Conservation (phyloP, 495 filamentous ascomycete genomes). For the Ascodesmis nigricans region DNA sequence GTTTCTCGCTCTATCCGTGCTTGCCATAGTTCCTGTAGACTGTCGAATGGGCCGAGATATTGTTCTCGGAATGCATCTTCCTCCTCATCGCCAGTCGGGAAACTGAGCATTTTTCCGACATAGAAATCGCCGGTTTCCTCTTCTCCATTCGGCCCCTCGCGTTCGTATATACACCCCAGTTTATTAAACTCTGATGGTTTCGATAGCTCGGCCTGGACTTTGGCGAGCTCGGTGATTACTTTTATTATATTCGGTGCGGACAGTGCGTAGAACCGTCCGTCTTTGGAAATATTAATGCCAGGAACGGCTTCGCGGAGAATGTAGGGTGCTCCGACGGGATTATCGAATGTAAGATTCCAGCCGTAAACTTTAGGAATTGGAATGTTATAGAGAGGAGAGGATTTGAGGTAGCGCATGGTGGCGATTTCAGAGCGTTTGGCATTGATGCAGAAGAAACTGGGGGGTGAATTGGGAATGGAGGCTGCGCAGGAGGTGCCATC, state of each 20-base stretch:
- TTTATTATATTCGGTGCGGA: conserved; percentile 15
- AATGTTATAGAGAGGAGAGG: conserved; percentile 18
- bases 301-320: conserved; percentile 19
- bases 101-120: conserved; percentile 14
- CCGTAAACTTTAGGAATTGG: conserved; percentile 16
- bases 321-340: conserved; percentile 21
- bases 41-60: conserved; percentile 12
- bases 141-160: not conserved
- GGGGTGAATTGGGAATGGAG: conserved; percentile 20
- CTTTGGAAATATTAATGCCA: conserved; percentile 19
- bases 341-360: conserved; percentile 19
- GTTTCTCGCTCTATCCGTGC: conserved; percentile 17
- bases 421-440: conserved; percentile 22
- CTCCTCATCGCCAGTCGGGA: conserved; percentile 2
- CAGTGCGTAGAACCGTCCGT: conserved; percentile 18
- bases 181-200: conserved; percentile 20
- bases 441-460: conserved; percentile 16
- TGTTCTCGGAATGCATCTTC: conserved; percentile 1
- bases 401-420: conserved; percentile 19
- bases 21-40: conserved; percentile 19
- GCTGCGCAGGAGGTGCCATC: conserved; percentile 19
- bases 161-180: conserved; percentile 19
- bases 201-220: conserved; percentile 20
- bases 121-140: conserved; percentile 12
- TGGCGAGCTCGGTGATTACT: conserved; percentile 17